Evolutionary conservation across 2,329 filamentous ascomycete genomes (phyloP), one percentile per base, ranked within the genome.

Genomic region (Reticulascus tulasneorum): DNA sequence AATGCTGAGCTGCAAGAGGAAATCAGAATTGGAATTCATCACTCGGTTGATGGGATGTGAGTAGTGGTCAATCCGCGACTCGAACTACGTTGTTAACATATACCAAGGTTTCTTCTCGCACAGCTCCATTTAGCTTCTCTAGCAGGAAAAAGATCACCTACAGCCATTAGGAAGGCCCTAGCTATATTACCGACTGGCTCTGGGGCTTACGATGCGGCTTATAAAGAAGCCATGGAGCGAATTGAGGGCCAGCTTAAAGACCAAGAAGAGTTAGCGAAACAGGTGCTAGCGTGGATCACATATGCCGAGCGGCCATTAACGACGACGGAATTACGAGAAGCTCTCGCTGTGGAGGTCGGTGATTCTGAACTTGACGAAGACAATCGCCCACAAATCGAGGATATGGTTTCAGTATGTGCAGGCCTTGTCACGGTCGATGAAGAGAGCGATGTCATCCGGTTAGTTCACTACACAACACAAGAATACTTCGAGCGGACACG

Each of bases 381-480:
- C 0, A 61, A 63, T 15, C 15, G 69, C 1, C 42, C 57, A 1
- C 43, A 58, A 2, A 15, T 52, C 2, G 50, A 54, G 1, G 39
- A 48, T 9, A 41, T 64, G 2, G 35, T 62, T 4, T 54, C 54
- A 2, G 47, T 52, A 1, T 66, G 59, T 38, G 54, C 52, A n/a
- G 64, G 62, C 1, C 38, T 69, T 5, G 56, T 67, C 6, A 58
- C 50, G 4, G 29, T 63, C 11, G 58, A 66, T 35, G 28, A 55
- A 7, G 47, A 61, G 33, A 64, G 9, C 5, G 47, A 47, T n/a
- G n/a, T 58, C 24, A 47, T 66, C 22, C 53, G 60, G 13, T 39
- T 67, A 9, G 61, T 63, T 6, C 64, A 69, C 41, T 60, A 63
- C 40, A 67, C 64, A 4, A 54, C 60, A 1, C 57, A 65, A 28